These are phyloP conservation scores for Penicillium sp. DNA, from an alignment of 2,329 filamentous ascomycete genomes.

Conservation along the genomic window DNA sequence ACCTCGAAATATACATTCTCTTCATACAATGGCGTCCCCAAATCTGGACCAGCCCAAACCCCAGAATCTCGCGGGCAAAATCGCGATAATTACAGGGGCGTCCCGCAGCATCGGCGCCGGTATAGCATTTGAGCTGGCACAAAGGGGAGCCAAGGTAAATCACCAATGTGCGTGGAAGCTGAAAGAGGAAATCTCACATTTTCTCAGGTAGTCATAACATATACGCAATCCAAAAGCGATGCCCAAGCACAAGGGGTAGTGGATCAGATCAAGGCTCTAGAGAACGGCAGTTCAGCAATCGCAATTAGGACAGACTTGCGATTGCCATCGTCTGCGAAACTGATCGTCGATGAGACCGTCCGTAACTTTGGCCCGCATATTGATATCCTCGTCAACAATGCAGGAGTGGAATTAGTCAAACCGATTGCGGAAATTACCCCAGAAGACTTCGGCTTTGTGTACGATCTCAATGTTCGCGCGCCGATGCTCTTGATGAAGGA, in stretches of 20 bases:
- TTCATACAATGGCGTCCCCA: not conserved
- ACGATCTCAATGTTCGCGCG: constrained; percentile 55
- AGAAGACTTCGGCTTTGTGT: constrained; percentile 53
- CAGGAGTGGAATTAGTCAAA: constrained; percentile 34
- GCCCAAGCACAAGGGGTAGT: constrained; percentile 24
- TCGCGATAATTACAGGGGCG: constrained; percentile 49
- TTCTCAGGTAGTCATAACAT: constrained; percentile 39
- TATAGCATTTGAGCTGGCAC: constrained; percentile 47
- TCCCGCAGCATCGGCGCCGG: constrained; percentile 49
- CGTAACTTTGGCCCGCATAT: not conserved
- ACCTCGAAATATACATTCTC: no score
- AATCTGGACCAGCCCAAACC: not conserved
- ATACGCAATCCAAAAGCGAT: constrained; percentile 38
- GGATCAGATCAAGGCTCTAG: not conserved
- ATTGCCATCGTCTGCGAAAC: not conserved
- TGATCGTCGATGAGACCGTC: not conserved
- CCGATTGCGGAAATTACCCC: constrained; percentile 41
- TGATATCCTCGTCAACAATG: constrained; percentile 33
- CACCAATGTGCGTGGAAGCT: not conserved
- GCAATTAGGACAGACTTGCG: constrained; percentile 1
- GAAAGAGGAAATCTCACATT: not conserved
- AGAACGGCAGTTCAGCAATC: not conserved
- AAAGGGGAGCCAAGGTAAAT: constrained; percentile 37
- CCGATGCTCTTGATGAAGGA: constrained; percentile 53
- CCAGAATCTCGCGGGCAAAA: constrained; percentile 22